These are phyloP conservation scores for Daldinia concentrica DNA, from an alignment of 495 filamentous ascomycete species.

Conservation along the genomic window DNA sequence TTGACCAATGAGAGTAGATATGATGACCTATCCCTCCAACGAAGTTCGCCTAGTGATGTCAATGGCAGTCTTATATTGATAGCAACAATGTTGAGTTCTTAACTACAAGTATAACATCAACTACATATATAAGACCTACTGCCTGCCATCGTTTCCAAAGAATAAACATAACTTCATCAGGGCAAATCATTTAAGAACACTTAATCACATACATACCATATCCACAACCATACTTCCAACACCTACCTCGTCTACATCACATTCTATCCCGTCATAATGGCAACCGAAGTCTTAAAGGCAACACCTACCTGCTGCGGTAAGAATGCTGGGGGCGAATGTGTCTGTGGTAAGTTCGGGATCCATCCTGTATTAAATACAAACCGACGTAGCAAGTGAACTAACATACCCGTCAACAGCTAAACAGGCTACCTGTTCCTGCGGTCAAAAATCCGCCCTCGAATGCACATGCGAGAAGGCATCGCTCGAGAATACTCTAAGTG, in stretches of 20 bases:
- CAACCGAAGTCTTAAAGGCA: constrained; percentile 44
- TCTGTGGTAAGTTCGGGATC: constrained; percentile 56
- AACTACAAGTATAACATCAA: not conserved
- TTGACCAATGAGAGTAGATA: constrained; percentile 30
- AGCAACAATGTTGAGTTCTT: not conserved
- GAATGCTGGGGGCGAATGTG: constrained; percentile 54
- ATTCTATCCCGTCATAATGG: constrained; percentile 32
- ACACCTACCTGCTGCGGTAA: constrained; percentile 62
- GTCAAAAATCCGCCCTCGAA: constrained; percentile 82
- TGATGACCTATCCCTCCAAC: constrained; percentile 36
- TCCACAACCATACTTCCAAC: not conserved
- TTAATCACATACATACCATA: not conserved
- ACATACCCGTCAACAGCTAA: constrained; percentile 48
- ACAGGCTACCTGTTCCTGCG: constrained; percentile 84
- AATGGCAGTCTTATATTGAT: constrained; percentile 18
- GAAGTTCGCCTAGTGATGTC: constrained; percentile 35
- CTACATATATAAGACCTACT: not conserved
- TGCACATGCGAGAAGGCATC: constrained; percentile 84
- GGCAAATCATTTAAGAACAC: not conserved
- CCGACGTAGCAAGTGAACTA: not conserved
- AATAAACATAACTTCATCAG: not conserved
- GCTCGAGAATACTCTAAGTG: constrained; percentile 75
- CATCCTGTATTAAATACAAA: not conserved
- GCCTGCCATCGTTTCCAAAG: not conserved
- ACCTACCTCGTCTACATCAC: constrained; percentile 2